Base-by-base conservation (phyloP, 345 rosid genomes). In the Microthlaspi erraticum region DNA sequence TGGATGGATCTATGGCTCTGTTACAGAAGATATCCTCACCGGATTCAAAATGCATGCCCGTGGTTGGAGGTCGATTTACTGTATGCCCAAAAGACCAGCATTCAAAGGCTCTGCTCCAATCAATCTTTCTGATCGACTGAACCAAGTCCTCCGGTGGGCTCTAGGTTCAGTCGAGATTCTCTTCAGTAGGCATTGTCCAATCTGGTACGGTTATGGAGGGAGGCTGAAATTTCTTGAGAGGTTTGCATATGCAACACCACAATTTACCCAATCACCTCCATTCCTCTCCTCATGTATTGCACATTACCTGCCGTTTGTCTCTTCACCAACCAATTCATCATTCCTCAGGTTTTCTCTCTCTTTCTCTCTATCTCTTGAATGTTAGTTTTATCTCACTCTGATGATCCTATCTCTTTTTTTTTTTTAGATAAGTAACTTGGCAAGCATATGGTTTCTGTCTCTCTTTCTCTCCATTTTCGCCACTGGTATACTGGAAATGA, bases 81-180 rank as follows among this genome's bases (percentile, higher is more conserved):
- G 97, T 78, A 87, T 88, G 86, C 98, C 97, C 8, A 87, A 93
- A 66, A 91, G 66, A 29, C 80, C 97, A 0, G 95, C 97, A 56
- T 90, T 93, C 71, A 93, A 90, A 57, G 98, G 97, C 37, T 93
- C 97, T 78, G 95, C 96, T 68, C 96, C 98, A 33, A 92, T 92
- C 63, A 92, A 92, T 85, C 98, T 92, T 81, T 90, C 55, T 14
- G 20, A 13, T 51, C 32, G 39, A 7, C 71, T 92, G 72, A 89
- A 92, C 85, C 98, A 92, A 84, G 94, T 92, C 80, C 94, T 92
- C 71, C 83, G 94, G 20, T 92, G 98, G 98, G 96, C 98, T 73
- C 78, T 92, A 50, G 96, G 96, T 75, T 91, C 93, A 37, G 83
- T 89, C 2, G 93, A 89, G 82, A 92, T 92, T 81, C 96, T 92